Base-by-base conservation (phyloP, 2,329 filamentous ascomycete genomes). In the Elsinoe necatrix region DNA sequence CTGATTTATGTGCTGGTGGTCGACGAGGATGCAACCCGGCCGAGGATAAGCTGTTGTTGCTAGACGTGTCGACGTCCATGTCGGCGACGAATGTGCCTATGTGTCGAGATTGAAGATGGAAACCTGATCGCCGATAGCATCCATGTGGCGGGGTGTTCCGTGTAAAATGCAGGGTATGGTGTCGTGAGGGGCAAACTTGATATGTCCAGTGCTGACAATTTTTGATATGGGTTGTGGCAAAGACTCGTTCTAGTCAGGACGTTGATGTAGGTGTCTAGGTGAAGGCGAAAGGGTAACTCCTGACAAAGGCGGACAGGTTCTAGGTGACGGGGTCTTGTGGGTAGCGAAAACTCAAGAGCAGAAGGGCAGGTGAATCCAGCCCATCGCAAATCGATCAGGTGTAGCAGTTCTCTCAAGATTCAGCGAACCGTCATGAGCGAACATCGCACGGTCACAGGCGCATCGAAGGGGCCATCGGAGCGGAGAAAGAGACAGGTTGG, bases 1-100 rank as follows among this genome's bases (percentile, higher is more conserved):
- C 74, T 0, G 75, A 77, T 51, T 69, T 63, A 61, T 75, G 67
- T 3, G 75, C 73, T 3, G 72, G 71, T 12, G 70, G 69, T 23
- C 75, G 71, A 41, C 75, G 72, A 16, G 71, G 71, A 47, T 73
- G 69, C 11, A 48, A 16, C 12, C 47, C 20, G n/a, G 14, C 35
- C 11, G 31, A 42, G 5, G 39, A 25, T 11, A 23, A 8, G 25
- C 54, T 56, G 25, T 45, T 45, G 14, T 12, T 48, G 29, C 54
- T 56, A 23, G 54, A 42, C 29, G 41, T 48, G 25, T 56, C 54
- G 41, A 56, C 27, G 25, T 56, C 54, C 54, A 56, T 56, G 27
- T 14, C 16, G 39, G 41, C 16, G 29, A 25, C 25, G 23, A 31
- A 25, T 7, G 2, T n/a, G 29, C 21, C 29, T 34, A 56, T 27